phyloP scores from a whole-genome alignment of 2,329 filamentous ascomycete species.

The Fusarium torreyae region DNA sequence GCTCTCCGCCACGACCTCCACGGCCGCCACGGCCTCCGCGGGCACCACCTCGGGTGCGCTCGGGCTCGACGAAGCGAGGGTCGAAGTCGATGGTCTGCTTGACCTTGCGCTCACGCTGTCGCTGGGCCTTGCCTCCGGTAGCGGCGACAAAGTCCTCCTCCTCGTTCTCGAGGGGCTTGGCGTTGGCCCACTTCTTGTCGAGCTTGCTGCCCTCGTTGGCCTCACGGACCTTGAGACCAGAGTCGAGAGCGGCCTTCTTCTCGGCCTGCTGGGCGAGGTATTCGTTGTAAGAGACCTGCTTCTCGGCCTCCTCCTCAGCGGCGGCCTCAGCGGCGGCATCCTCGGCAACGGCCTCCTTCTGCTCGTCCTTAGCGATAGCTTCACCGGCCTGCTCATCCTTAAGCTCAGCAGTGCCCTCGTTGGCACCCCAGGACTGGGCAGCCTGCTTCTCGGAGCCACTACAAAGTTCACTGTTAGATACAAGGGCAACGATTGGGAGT shows the following conservation, averaged over 20 bases:
- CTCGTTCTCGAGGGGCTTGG: constrained; percentile 79
- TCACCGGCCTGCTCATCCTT: constrained; percentile 94
- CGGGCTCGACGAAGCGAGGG: constrained; percentile 82
- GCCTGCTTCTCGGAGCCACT: constrained; percentile 90
- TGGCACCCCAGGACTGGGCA: constrained; percentile 89
- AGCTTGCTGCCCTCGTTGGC: constrained; percentile 91
- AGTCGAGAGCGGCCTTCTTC: constrained; percentile 82
- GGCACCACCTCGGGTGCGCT: constrained; percentile 69
- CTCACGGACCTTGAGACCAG: constrained; percentile 80
- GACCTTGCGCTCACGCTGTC: constrained; percentile 91
- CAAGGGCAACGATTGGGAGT: neutral
- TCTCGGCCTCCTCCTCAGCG: constrained; percentile 74
- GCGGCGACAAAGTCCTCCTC: constrained; percentile 86
- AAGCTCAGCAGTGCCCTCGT: constrained; percentile 85
- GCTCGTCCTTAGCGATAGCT: constrained; percentile 87
- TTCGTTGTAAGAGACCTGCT: constrained; percentile 89
- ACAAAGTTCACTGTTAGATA: constrained; percentile 47
- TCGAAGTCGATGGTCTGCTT: constrained; percentile 94
- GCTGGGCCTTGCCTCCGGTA: constrained; percentile 81
- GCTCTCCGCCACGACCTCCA: constrained; percentile 59
- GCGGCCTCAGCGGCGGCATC: constrained; percentile 65
- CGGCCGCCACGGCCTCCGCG: constrained; percentile 64
- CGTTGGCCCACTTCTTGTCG: constrained; percentile 93
- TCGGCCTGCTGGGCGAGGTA: constrained; percentile 82
- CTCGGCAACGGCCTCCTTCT: constrained; percentile 76